phyloP scores from a whole-genome alignment of 352 stramenopile genomes.

The Pythium myriotylum region DNA sequence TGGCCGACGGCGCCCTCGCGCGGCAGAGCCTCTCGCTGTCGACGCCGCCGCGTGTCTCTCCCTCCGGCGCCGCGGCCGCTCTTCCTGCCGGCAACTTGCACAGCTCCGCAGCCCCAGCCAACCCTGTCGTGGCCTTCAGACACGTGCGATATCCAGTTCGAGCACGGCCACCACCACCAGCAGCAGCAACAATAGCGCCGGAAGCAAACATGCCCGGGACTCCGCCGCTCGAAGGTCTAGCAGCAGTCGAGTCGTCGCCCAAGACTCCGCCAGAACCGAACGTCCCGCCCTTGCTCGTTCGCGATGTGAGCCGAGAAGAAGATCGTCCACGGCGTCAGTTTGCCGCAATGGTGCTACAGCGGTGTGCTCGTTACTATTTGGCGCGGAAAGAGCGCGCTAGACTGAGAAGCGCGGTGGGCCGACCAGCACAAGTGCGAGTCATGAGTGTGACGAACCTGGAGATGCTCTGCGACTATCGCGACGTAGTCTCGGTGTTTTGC shows the following conservation, averaged over 20 bases:
- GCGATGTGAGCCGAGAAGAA: constrained; percentile 36
- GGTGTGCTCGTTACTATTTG: constrained; percentile 39
- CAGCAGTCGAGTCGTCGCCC: not conserved
- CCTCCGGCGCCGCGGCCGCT: too few relatives aligned
- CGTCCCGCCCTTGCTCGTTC: constrained; percentile 13
- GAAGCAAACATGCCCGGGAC: constrained; percentile 58
- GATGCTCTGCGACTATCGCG: constrained; percentile 79
- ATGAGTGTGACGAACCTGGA: constrained; percentile 47
- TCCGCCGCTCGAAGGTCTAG: constrained; percentile 40
- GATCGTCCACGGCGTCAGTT: constrained; percentile 36
- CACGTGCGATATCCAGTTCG: constrained; percentile 24
- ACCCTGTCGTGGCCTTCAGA: constrained; percentile 10
- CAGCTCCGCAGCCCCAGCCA: not conserved
- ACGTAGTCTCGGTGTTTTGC: constrained; percentile 68
- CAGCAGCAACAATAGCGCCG: constrained; percentile 10
- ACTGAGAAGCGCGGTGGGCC: constrained; percentile 49
- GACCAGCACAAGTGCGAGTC: constrained; percentile 65
- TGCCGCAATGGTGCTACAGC: constrained; percentile 42
- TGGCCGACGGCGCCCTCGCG: too few relatives aligned
- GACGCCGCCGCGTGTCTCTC: too few relatives aligned
- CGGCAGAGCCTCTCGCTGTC: too few relatives aligned
- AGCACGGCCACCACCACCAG: not conserved
- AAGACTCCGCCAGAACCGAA: not conserved
- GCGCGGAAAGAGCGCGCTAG: constrained; percentile 32
- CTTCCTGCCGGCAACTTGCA: too few relatives aligned